phyloP scores from a whole-genome alignment of 2,329 filamentous ascomycete genomes.

The Paecilomyces niveus region DNA sequence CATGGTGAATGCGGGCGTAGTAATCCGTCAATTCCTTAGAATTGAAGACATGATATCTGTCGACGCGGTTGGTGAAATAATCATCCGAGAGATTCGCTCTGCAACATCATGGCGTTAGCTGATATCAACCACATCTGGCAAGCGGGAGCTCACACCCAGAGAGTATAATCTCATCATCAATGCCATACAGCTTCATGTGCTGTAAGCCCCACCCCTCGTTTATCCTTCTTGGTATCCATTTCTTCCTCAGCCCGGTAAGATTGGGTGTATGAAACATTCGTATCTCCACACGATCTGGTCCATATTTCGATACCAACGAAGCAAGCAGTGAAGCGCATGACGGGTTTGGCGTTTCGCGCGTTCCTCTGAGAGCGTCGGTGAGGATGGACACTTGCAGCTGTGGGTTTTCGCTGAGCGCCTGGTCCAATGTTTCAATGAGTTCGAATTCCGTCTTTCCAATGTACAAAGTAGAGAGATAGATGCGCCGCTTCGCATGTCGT shows the following conservation, averaged over 20 bases:
- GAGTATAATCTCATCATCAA: conserved; percentile 92
- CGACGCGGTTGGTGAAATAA: conserved; percentile 94
- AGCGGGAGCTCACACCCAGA: conserved; percentile 56
- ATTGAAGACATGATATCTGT: conserved; percentile 86
- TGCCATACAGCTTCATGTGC: conserved; percentile 97
- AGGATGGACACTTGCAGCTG: conserved; percentile 77
- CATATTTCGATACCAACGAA: conserved; percentile 77
- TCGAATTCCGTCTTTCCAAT: conserved; percentile 91
- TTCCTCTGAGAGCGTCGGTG: conserved; percentile 85
- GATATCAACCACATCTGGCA: background rate
- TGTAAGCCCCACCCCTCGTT: conserved; percentile 98
- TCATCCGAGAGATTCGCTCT: conserved; percentile 83
- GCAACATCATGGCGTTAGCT: conserved; percentile 3
- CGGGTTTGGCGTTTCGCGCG: conserved; percentile 75
- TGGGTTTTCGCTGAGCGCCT: conserved; percentile 67
- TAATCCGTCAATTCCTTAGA: conserved; percentile 74
- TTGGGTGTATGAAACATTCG: conserved; percentile 99
- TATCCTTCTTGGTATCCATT: conserved; percentile 75
- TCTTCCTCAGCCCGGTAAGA: conserved; percentile 77
- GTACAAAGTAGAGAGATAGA: conserved; percentile 94
- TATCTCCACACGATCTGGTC: conserved; percentile 75
- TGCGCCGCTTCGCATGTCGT: conserved; percentile 63
- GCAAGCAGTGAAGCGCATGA: conserved; percentile 85
- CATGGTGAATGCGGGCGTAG: conserved; percentile 69
- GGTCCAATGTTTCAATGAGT: conserved; percentile 69